phyloP scores from a whole-genome alignment of 495 filamentous ascomycete species.

The Talaromyces adpressus region DNA sequence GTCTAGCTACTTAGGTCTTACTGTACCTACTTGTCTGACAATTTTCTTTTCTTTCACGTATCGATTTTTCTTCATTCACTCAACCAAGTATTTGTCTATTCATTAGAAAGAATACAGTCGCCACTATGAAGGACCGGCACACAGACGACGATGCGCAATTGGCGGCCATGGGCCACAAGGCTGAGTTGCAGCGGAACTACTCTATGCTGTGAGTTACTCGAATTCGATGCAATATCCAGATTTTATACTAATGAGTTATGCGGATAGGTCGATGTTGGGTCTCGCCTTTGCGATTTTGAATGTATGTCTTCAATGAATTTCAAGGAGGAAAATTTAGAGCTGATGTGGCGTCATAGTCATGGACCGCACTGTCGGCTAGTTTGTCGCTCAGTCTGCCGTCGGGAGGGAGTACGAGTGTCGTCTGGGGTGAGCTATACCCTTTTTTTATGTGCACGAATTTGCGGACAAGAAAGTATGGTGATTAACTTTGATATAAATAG shows the following conservation, averaged over 20 bases:
- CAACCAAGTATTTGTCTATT: not conserved
- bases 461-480: not conserved
- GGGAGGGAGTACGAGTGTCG: slow-evolving; percentile 39
- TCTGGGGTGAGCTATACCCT: slow-evolving; percentile 34
- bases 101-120: not conserved
- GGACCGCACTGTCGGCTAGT: slow-evolving; percentile 46
- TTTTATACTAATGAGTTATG: not conserved
- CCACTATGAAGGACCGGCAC: not conserved
- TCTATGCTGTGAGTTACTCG: slow-evolving; percentile 31
- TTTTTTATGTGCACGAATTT: not conserved
- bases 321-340: not conserved
- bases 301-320: slow-evolving; percentile 18
- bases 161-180: slow-evolving; percentile 59
- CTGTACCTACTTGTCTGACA: not conserved
- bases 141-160: slow-evolving; percentile 43
- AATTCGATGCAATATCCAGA: not conserved
- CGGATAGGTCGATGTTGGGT: slow-evolving; percentile 41
- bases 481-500: slow-evolving; percentile 19
- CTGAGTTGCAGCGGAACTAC: slow-evolving; percentile 55
- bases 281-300: slow-evolving; percentile 49
- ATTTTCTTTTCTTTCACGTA: not conserved
- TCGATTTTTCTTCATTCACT: slow-evolving; percentile 4
- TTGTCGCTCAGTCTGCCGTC: slow-evolving; percentile 41
- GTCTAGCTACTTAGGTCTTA: not conserved
- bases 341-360: slow-evolving; percentile 28